A percentile compares a stretch with the other conserved stretches of the same genome.
Evolutionary conservation across 441 rosid genomes (phyloP).

Genomic region (Mallotus repandus): DNA sequence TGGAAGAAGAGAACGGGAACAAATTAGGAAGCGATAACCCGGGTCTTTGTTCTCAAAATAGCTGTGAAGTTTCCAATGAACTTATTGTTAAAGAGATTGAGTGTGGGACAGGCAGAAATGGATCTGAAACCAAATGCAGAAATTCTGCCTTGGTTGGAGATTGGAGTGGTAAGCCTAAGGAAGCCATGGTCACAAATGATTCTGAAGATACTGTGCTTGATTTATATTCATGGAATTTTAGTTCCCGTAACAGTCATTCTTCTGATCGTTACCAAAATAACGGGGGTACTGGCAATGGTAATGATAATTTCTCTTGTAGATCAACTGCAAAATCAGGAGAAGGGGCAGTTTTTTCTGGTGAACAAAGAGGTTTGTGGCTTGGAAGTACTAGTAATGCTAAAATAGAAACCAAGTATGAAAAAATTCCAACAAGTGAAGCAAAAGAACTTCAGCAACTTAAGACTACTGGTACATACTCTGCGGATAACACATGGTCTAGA

Average conservation of each 20-base stretch:
- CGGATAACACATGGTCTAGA: constrained; percentile 58
- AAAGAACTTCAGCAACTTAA: constrained; percentile 45
- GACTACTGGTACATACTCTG: constrained; percentile 30
- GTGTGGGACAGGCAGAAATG: constrained; percentile 58
- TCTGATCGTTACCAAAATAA: constrained; percentile 44
- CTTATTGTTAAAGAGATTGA: constrained; percentile 89
- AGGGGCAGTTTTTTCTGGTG: constrained; percentile 52
- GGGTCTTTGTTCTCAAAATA: constrained; percentile 40
- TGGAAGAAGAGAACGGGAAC: constrained; percentile 41
- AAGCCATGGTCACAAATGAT: constrained; percentile 37
- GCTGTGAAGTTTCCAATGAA: constrained; percentile 58
- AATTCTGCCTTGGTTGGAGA: constrained; percentile 50
- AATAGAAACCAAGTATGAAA: constrained; percentile 40
- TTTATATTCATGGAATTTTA: constrained; percentile 62
- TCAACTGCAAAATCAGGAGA: constrained; percentile 50
- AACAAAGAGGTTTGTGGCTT: constrained; percentile 51
- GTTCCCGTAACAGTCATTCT: constrained; percentile 43
- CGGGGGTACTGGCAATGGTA: constrained; percentile 25
- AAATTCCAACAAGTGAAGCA: constrained; percentile 38
- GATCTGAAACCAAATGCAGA: constrained; percentile 56
- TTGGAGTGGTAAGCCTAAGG: constrained; percentile 41
- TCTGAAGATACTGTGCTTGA: constrained; percentile 49
- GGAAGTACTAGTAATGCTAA: constrained; percentile 54
- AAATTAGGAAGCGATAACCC: constrained; percentile 27
- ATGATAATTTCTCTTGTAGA: constrained; percentile 37